Base-by-base conservation (phyloP, 805 yeast genomes). In the Metschnikowia noctiluminum region DNA sequence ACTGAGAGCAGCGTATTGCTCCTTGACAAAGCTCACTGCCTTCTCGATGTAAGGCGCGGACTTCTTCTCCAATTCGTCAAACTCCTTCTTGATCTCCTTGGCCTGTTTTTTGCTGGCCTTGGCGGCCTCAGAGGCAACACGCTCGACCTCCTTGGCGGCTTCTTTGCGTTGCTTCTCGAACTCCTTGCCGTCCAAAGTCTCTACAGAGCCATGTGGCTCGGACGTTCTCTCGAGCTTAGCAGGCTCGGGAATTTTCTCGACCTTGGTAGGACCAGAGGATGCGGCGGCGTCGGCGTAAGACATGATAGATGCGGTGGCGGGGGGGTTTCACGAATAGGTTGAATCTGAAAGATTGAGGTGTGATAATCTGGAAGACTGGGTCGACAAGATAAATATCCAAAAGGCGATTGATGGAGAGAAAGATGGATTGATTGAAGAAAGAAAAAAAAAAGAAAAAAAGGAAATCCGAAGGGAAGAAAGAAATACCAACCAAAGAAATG, bases 281-380 rank as follows among this genome's bases (percentile, higher is more conserved):
- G 70, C 70, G 47, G 75, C 76, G 43, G 71, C 76, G 42, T 71
- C 72, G 38, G 76, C 74, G 68, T 70, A 70, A 8, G 58, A 52
- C 58, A 55, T 55, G 32, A 34, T 40, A 35, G 30, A 7, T 14
- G 38, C 39, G 47, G 13, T 21, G 14, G 35, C 34, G 28, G n/a
- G 5, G 35, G 35, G 15, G 13, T 13, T 21, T 21, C 21, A 14
- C 28, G 47, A 44, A 44, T 44, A 44, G 46, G 28, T 37, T 13
- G 15, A 27, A 28, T 21, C 31, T 21, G 4, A 4, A 21, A 21
- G 21, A 21, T 21, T 21, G 21, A 21, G 21, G 21, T 21, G 21
- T 21, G 21, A 4, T 21, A 21, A 21, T 21, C 21, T 21, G 4
- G 21, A 21, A 21, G 21, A 21, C 21, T 21, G 21, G 21, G 21